Percentiles rank a stretch among this genome's conserved stretches.
Evolutionary conservation across 208 protist genomes (phyloP).

Genomic region (Trypanosoma grayi): DNA sequence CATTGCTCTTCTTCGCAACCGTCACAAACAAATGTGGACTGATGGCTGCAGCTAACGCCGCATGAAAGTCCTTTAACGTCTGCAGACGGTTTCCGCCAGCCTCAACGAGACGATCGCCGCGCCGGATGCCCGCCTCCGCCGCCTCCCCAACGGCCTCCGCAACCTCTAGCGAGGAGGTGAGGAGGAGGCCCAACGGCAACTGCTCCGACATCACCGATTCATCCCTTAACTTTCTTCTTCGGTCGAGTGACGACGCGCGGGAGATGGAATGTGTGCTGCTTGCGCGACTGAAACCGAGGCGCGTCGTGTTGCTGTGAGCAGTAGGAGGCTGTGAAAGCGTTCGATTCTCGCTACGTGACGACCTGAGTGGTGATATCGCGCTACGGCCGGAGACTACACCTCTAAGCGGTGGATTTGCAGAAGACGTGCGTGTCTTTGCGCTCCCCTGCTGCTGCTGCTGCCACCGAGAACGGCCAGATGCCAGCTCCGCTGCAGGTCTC

Average conservation of each 20-base stretch:
- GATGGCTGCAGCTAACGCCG: not conserved
- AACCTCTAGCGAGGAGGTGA: conserved; percentile 3
- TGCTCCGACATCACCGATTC: not conserved
- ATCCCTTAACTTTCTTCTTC: not conserved
- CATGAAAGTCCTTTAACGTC: conserved; percentile 8
- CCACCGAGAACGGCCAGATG: not conserved
- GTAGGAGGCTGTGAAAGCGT: not conserved
- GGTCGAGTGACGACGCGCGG: not conserved
- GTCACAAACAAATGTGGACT: conserved; percentile 11
- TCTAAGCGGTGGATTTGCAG: not conserved
- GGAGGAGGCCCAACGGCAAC: conserved; percentile 2
- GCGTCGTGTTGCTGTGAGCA: not conserved
- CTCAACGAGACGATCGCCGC: conserved; percentile 13
- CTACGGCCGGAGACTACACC: not conserved
- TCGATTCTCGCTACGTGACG: not conserved
- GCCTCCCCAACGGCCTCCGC: conserved; percentile 7
- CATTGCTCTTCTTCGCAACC: conserved; percentile 5
- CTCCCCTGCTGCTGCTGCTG: not conserved
- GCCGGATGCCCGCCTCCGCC: conserved; percentile 8
- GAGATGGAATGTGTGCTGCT: conserved; percentile 3
- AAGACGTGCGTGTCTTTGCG: not conserved
- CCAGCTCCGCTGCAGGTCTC: not conserved
- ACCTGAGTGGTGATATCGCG: not conserved
- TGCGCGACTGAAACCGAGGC: not conserved
- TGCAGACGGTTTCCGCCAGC: conserved; percentile 10